Evolutionary conservation across 495 filamentous ascomycete genomes (phyloP).

Genomic region (Neurospora sp.): DNA sequence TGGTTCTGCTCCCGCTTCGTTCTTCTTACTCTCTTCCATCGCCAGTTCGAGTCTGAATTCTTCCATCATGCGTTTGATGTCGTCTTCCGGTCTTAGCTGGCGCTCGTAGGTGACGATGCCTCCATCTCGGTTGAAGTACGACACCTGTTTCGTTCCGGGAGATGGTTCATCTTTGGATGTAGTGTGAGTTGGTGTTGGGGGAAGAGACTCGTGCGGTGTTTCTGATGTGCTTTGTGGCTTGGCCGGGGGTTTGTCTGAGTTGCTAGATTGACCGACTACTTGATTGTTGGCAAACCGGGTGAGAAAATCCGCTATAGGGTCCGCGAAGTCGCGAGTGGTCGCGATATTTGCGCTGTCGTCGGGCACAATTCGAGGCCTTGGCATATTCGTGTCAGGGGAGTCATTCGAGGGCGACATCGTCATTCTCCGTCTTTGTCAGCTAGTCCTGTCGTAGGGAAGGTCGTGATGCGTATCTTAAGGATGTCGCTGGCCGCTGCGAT

Average conservation of each 20-base stretch:
- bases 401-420: background rate
- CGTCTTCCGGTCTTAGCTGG: background rate
- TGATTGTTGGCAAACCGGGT: background rate
- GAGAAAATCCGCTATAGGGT: background rate
- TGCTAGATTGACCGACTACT: background rate
- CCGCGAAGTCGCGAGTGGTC: background rate
- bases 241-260: background rate
- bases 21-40: background rate
- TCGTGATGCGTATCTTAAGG: background rate
- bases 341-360: background rate
- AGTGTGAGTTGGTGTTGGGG: rapidly evolving
- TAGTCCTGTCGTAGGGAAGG: background rate
- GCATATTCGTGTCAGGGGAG: background rate
- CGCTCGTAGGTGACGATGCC: background rate
- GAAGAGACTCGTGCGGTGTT: background rate
- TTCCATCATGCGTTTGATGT: background rate
- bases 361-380: background rate
- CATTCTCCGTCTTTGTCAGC: background rate
- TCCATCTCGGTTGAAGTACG: background rate
- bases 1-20: background rate
- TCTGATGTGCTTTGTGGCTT: background rate
- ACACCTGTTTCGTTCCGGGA: background rate
- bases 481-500: too few relatives aligned
- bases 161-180: background rate
- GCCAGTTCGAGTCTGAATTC: background rate